Evolutionary conservation across 2,329 filamentous ascomycete genomes (phyloP).

Genomic region (Blastomyces percursus): DNA sequence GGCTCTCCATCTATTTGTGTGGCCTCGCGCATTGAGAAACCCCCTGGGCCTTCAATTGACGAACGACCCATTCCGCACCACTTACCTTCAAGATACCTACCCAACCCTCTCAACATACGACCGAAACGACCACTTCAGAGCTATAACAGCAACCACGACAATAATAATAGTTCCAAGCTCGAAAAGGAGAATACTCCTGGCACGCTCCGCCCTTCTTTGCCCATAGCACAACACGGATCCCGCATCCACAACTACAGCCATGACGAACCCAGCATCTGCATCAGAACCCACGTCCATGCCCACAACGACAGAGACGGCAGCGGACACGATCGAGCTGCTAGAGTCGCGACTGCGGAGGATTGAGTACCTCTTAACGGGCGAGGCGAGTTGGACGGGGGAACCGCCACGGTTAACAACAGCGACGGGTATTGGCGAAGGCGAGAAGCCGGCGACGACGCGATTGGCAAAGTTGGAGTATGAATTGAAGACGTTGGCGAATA

Average conservation of each 20-base stretch:
- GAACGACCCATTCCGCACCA: neutral
- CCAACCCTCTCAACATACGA: neutral
- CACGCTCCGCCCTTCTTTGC: neutral
- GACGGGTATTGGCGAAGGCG: neutral
- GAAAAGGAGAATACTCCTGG: neutral
- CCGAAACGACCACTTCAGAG: neutral
- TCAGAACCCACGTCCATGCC: conserved; percentile 6
- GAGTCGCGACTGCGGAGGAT: conserved; percentile 35
- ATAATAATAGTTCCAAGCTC: neutral
- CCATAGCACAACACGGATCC: neutral
- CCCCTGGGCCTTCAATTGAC: neutral
- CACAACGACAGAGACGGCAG: conserved; percentile 19
- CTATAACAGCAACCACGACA: neutral
- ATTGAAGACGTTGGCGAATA: conserved; percentile 28
- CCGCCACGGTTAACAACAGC: conserved; percentile 16
- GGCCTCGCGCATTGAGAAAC: neutral
- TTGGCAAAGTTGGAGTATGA: conserved; percentile 30
- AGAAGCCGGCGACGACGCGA: conserved; percentile 23
- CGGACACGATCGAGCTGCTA: conserved; percentile 34
- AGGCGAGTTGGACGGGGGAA: conserved; percentile 31
- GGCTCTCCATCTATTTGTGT: neutral
- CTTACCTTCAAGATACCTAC: neutral
- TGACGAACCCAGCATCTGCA: neutral
- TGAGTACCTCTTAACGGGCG: conserved; percentile 36
- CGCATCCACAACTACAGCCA: neutral